Base-by-base conservation (phyloP, 768 basidiomycete species). In the Boletellus sp. region DNA sequence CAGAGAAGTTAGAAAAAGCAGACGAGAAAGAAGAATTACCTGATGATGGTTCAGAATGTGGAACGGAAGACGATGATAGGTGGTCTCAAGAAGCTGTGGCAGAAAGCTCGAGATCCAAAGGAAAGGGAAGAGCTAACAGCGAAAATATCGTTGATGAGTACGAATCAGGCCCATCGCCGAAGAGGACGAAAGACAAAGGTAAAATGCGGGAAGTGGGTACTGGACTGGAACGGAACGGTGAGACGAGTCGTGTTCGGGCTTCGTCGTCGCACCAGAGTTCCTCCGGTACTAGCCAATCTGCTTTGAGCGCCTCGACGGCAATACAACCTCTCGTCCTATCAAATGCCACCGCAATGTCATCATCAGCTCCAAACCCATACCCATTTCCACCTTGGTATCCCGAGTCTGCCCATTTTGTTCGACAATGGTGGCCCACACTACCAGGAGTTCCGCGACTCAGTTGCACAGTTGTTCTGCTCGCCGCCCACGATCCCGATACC, bases 371-470 rank as follows among this genome's bases (percentile, higher is more conserved):
- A 0, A 85, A 85, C 50, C 85, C 85, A 2, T 86, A 78, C 63
- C 83, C 83, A 0, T 78, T 76, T 58, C 83, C 83, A 0, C 74
- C 77, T 0, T 87, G 84, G 85, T 82, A 79, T 53, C 84, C 85
- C 13, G 85, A 87, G 59, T 79, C 78, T 43, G 85, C 84, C 1
- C 85, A 87, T 66, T 88, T 87, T 52, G 85, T 88, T 6, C 79
- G 86, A 11, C 86, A 88, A 53, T 88, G 86, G 86, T 88, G 86
- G 86, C 86, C 86, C 2, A 80, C 78, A 3, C 66, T 87, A 3
- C 75, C 80, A 0, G 72, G 74, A 1, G 78, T 87, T 12, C 86
- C 83, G 2, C 74, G 80, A 22, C 75, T 86, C 9, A 86, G 84
- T 65, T 87, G 84, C 57, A 85, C 85, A 0, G 85, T 87, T 19